Conservation (phyloP, 495 filamentous ascomycete genomes). For the Aspergillus homomorphus region DNA sequence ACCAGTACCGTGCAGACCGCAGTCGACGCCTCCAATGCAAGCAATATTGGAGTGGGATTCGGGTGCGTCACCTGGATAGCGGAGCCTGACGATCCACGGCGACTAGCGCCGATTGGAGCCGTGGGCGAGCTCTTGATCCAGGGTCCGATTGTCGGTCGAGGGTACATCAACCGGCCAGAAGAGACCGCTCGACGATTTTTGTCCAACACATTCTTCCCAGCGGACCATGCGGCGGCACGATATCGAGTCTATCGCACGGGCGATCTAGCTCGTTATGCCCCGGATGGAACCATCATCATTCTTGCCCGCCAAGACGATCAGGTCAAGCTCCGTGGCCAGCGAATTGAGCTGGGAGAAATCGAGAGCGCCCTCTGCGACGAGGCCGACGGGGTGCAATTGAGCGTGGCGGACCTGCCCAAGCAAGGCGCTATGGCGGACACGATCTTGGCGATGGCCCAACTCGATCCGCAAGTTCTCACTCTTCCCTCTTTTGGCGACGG, state of each 20-base stretch:
- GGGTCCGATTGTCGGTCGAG: slow-evolving; percentile 64
- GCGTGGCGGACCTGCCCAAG: background rate
- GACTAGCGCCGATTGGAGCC: slow-evolving; percentile 53
- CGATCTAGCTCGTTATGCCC: slow-evolving; percentile 36
- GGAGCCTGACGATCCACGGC: slow-evolving; percentile 59
- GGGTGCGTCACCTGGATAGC: slow-evolving; percentile 40
- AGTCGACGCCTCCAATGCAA: background rate
- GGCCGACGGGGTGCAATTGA: no score
- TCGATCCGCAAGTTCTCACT: slow-evolving; percentile 6
- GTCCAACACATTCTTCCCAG: slow-evolving; percentile 37
- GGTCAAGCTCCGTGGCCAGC: slow-evolving; percentile 47
- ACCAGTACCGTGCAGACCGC: slow-evolving; percentile 4
- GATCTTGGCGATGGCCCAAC: no score
- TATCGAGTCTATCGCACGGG: slow-evolving; percentile 28
- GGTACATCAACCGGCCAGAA: slow-evolving; percentile 61
- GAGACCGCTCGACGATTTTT: slow-evolving; percentile 60
- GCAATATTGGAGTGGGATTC: slow-evolving; percentile 7
- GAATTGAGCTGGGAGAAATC: slow-evolving; percentile 37
- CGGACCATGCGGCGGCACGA: slow-evolving; percentile 11
- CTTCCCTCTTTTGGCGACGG: background rate
- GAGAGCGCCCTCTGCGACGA: no score
- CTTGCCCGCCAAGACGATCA: slow-evolving; percentile 36
- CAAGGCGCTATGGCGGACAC: no score
- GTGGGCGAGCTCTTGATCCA: slow-evolving; percentile 73
- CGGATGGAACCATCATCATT: slow-evolving; percentile 13